A percentile compares a stretch with the other conserved stretches of the same genome.
Conservation (phyloP, 1,139 yeast genomes). For the Magnusiomyces suaveolens region DNA sequence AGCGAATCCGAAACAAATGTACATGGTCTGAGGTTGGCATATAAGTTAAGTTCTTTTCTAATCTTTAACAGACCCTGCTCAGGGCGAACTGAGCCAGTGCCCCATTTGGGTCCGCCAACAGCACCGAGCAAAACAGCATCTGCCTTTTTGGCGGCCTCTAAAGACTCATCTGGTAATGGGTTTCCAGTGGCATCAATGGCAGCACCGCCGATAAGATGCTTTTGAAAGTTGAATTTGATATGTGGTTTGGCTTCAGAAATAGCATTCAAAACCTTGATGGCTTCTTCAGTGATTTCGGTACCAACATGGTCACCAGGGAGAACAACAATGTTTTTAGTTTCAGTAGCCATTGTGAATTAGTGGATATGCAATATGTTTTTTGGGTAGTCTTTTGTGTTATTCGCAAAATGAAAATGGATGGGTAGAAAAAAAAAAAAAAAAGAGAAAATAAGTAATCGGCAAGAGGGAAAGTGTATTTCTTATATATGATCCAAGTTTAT, state of each 20-base stretch:
- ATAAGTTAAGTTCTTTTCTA: slow-evolving; percentile 85
- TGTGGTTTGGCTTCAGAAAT: slow-evolving; percentile 54
- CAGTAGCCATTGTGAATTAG: slow-evolving; percentile 11
- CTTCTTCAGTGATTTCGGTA: slow-evolving; percentile 78
- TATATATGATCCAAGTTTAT: not conserved
- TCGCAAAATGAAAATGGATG: not conserved
- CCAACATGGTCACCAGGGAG: slow-evolving; percentile 98
- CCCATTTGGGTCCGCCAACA: slow-evolving; percentile 99
- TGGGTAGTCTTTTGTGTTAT: not conserved
- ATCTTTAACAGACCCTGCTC: slow-evolving; percentile 92
- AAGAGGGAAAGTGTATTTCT: not conserved
- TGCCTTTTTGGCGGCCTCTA: slow-evolving; percentile 75
- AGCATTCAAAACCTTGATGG: slow-evolving; percentile 79
- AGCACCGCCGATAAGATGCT: slow-evolving; percentile 93
- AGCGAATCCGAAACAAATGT: slow-evolving; percentile 83
- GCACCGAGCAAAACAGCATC: slow-evolving; percentile 95
- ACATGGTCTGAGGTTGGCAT: slow-evolving; percentile 95
- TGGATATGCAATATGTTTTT: not conserved
- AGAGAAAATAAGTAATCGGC: not conserved
- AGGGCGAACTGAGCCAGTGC: slow-evolving; percentile 52
- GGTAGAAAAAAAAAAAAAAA: not conserved
- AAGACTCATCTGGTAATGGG: slow-evolving; percentile 82
- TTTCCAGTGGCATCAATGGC: slow-evolving; percentile 94
- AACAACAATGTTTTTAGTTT: slow-evolving; percentile 60
- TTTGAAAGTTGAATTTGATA: slow-evolving; percentile 62